Base-by-base conservation (phyloP, 1,139 yeast species). In the Debaryomyces subglobosus region DNA sequence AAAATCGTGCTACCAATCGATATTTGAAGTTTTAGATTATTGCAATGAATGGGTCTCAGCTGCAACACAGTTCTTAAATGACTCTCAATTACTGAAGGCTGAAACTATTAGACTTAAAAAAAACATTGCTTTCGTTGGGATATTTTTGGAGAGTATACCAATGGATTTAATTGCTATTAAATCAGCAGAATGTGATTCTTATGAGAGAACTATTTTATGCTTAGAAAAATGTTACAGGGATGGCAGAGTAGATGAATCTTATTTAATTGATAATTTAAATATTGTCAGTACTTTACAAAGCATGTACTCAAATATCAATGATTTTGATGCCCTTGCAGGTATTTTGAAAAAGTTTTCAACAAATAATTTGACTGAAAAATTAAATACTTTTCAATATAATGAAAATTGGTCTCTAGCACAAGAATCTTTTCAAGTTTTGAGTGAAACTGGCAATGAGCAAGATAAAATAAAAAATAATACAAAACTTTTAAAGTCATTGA, bases 241-340 rank as follows among this genome's bases (percentile, higher is more conserved):
- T 10, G 69, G 73, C 15, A 63, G 68, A 30, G 70, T 72, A 40
- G 71, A 68, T 21, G 68, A 69, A 4, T 61, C 53, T 7, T 53
- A 59, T 41, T 60, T 62, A 30, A 58, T 71, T 20, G 69, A 62
- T 9, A 59, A 69, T 43, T 53, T 72, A n/a, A 71, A 74, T 21
- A 73, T 82, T 46, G 76, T 81, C 9, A 63, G 74, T 1, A 78
- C 85, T 2, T 68, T 95, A 29, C 92, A 90, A 59, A 79, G 80
- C 25, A 88, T 92, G 74, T 95, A 94, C 64, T 87, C 96, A 4
- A 87, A 81, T 50, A 82, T 94, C 48, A 92, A 91, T 59, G 99
- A 95, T 63, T 80, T 86, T 40, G 99, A 95, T 69, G 85, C 97
- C 0, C 74, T 95, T 39, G 94, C 89, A 63, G 99, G 99, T 16